Evolutionary conservation across 2,329 filamentous ascomycete genomes (phyloP).

Genomic region (Apiospora phragmitis): DNA sequence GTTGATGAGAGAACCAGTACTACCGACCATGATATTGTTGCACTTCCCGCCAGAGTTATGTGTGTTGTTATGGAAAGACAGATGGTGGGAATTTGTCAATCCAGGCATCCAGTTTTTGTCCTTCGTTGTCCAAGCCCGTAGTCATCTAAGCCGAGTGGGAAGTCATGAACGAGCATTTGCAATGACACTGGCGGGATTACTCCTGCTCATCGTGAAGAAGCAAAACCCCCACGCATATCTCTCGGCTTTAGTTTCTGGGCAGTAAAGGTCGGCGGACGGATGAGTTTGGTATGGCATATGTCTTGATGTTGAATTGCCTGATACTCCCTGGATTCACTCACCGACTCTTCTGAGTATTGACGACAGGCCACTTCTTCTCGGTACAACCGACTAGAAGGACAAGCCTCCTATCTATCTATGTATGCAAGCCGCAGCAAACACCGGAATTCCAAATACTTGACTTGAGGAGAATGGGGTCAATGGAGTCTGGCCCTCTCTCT

Average conservation of each 20-base stretch:
- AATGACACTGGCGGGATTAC: no score
- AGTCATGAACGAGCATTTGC: no score
- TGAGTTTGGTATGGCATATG: background rate
- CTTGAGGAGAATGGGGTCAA: background rate
- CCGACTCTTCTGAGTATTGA: background rate
- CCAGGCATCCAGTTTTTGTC: background rate
- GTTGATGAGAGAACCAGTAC: background rate
- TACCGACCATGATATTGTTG: background rate
- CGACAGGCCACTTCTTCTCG: background rate
- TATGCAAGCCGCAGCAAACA: background rate
- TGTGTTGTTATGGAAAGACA: background rate
- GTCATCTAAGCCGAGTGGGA: background rate
- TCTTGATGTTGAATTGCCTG: background rate
- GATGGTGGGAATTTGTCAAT: background rate
- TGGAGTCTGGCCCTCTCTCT: background rate
- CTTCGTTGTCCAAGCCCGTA: background rate
- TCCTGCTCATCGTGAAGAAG: background rate
- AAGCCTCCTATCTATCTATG: background rate
- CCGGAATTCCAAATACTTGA: conserved; percentile 2
- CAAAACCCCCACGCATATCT: background rate
- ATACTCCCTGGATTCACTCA: background rate
- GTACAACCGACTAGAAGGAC: background rate
- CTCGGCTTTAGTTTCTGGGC: background rate
- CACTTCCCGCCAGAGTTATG: background rate
- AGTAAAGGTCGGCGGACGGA: background rate